Evolutionary conservation across 1,284 basidiomycete species (phyloP).

Genomic region (Ceratobasidium sp.): DNA sequence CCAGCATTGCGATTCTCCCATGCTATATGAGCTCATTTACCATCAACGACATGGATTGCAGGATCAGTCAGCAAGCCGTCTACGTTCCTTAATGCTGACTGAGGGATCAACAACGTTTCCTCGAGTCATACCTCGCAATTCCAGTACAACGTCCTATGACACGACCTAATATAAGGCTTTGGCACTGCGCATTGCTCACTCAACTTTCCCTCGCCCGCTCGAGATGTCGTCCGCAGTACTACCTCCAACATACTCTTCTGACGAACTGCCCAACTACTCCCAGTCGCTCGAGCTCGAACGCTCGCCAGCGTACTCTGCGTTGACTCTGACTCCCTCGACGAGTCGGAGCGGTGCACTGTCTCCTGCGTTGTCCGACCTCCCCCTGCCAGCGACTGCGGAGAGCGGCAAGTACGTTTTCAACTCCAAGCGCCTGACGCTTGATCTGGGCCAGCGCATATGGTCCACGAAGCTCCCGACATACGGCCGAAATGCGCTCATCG

Average conservation of each 20-base stretch:
- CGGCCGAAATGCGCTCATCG: conserved; percentile 25
- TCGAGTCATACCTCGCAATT: conserved; percentile 27
- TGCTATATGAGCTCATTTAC: background rate
- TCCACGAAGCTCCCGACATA: conserved; percentile 12
- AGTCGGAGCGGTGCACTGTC: background rate
- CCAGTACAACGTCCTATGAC: background rate
- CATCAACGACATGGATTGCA: background rate
- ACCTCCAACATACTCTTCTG: conserved; percentile 22
- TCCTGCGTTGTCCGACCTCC: background rate
- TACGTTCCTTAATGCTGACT: conserved; percentile 30
- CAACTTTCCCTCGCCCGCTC: background rate
- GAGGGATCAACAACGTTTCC: conserved; percentile 34
- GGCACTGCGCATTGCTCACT: background rate
- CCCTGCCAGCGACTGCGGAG: background rate
- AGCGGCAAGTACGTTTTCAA: background rate
- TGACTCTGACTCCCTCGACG: background rate
- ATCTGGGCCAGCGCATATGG: conserved; percentile 11
- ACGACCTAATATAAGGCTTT: background rate
- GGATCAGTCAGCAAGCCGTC: conserved; percentile 16
- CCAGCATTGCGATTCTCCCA: background rate
- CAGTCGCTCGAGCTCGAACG: conserved; percentile 14
- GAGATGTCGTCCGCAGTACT: background rate
- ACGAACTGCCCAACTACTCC: conserved; percentile 21
- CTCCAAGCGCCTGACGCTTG: conserved; percentile 27
- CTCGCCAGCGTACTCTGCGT: conserved; percentile 3